Percentiles rank a stretch among this genome's conserved stretches.
These are phyloP conservation scores for Akebia trifoliata DNA, from an alignment of 164 flowering plant genomes.

Conservation along the genomic window DNA sequence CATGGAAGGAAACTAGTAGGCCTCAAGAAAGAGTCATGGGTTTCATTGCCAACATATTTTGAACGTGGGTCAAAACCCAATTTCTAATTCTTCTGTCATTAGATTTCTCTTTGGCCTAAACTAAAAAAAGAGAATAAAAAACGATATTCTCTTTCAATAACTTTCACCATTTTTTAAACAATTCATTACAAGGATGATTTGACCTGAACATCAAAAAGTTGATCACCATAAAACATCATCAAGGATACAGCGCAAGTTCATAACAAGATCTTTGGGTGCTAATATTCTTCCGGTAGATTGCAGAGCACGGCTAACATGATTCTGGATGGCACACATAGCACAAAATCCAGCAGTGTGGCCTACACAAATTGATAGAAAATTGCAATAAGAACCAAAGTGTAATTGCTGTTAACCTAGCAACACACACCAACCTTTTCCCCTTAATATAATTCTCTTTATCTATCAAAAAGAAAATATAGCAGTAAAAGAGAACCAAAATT, in stretches of 20 bases:
- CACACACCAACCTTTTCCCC: too few relatives aligned
- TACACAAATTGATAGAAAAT: slow-evolving; percentile 25
- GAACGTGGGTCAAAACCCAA: neutral
- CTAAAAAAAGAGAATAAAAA: too few relatives aligned
- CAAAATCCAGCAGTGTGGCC: slow-evolving; percentile 92
- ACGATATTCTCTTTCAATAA: too few relatives aligned
- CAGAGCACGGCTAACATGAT: slow-evolving; percentile 85
- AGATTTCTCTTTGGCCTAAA: neutral
- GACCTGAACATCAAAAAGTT: neutral
- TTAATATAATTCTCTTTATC: too few relatives aligned
- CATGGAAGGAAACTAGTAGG: neutral
- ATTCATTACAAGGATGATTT: neutral
- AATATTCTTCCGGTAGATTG: slow-evolving; percentile 80
- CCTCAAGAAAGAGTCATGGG: neutral
- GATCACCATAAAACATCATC: neutral
- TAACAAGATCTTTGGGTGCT: slow-evolving; percentile 83
- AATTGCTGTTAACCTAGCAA: too few relatives aligned
- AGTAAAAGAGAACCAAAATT: too few relatives aligned
- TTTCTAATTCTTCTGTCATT: neutral
- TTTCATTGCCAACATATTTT: neutral
- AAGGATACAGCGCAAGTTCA: slow-evolving; percentile 95
- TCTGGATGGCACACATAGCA: slow-evolving; percentile 95
- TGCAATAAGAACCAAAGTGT: too few relatives aligned
- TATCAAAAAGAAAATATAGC: too few relatives aligned
- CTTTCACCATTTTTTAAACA: too few relatives aligned